phyloP scores from a whole-genome alignment of 169 alveolate genomes.

The Besnoitia besnoiti region DNA sequence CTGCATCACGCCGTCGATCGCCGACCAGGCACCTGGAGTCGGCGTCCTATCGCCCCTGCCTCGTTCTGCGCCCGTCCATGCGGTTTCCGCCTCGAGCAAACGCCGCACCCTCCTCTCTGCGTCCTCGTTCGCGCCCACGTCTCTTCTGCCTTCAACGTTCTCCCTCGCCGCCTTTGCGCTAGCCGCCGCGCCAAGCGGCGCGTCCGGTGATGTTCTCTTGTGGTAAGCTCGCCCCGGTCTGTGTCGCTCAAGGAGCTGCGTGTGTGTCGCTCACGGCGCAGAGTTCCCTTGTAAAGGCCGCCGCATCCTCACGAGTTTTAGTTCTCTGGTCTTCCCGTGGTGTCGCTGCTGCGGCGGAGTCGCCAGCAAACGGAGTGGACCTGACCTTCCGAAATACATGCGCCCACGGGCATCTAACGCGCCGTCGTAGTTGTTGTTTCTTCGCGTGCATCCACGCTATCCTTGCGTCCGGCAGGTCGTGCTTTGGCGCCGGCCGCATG shows the following conservation, averaged over 20 bases:
- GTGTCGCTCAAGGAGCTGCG: no score
- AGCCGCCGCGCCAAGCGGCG: conserved; percentile 27
- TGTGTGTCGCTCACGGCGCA: no score
- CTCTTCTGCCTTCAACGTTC: conserved; percentile 1
- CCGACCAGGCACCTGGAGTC: neutral
- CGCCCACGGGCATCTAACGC: no score
- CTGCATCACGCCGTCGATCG: neutral
- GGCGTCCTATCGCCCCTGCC: neutral
- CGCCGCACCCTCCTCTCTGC: conserved; percentile 4
- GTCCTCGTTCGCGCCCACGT: neutral
- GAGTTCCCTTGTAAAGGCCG: neutral
- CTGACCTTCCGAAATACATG: no score
- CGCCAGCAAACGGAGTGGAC: no score
- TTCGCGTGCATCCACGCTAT: no score
- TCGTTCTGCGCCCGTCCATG: neutral
- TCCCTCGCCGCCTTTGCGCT: conserved; percentile 24
- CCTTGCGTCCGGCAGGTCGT: no score
- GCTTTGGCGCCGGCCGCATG: no score
- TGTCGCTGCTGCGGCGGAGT: neutral
- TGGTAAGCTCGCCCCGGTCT: neutral
- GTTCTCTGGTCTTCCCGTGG: neutral
- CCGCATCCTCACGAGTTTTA: neutral
- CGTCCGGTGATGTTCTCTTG: neutral
- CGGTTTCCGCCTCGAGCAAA: neutral
- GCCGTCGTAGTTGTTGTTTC: no score